A percentile compares a stretch with the other conserved stretches of the same genome.
These are phyloP conservation scores for Arthrobotrys iridis DNA, from an alignment of 2,329 filamentous ascomycete species.

Conservation along the genomic window DNA sequence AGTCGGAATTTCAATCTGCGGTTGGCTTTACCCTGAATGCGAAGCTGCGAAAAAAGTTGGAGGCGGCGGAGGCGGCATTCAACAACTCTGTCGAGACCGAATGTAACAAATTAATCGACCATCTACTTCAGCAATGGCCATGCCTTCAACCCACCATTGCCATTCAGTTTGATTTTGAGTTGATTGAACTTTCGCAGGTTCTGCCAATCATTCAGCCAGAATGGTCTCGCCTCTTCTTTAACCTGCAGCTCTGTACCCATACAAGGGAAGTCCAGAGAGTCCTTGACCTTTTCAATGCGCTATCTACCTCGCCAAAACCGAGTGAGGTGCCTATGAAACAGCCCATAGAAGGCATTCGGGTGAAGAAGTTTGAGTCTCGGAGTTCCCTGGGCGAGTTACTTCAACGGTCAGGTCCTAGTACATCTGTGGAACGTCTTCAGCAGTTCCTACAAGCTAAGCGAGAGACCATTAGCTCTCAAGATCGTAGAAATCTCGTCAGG, in stretches of 20 bases:
- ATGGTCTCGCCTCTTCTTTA: slow-evolving; percentile 66
- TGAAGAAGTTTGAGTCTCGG: not conserved
- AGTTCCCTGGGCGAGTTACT: slow-evolving; percentile 50
- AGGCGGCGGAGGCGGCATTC: slow-evolving; percentile 59
- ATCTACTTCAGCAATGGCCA: slow-evolving; percentile 65
- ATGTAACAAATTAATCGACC: slow-evolving; percentile 61
- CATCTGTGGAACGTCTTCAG: slow-evolving; percentile 53
- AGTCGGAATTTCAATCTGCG: slow-evolving; percentile 57
- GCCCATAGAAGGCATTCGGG: not conserved
- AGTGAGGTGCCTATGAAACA: not conserved
- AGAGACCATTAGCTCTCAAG: not conserved
- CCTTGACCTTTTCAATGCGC: slow-evolving; percentile 59
- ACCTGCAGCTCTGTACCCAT: slow-evolving; percentile 64
- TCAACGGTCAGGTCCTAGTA: slow-evolving; percentile 45
- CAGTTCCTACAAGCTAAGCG: slow-evolving; percentile 11
- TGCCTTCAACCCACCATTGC: slow-evolving; percentile 60
- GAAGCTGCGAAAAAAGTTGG: slow-evolving; percentile 60
- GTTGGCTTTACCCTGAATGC: slow-evolving; percentile 56
- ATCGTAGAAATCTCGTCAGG: not conserved
- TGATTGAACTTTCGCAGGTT: slow-evolving; percentile 62
- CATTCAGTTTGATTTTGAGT: slow-evolving; percentile 57
- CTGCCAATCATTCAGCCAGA: slow-evolving; percentile 63
- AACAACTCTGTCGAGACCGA: slow-evolving; percentile 60
- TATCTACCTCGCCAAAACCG: not conserved
- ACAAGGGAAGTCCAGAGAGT: slow-evolving; percentile 63